Base-by-base conservation (phyloP, 495 filamentous ascomycete species). In the Penicillium taxi region DNA sequence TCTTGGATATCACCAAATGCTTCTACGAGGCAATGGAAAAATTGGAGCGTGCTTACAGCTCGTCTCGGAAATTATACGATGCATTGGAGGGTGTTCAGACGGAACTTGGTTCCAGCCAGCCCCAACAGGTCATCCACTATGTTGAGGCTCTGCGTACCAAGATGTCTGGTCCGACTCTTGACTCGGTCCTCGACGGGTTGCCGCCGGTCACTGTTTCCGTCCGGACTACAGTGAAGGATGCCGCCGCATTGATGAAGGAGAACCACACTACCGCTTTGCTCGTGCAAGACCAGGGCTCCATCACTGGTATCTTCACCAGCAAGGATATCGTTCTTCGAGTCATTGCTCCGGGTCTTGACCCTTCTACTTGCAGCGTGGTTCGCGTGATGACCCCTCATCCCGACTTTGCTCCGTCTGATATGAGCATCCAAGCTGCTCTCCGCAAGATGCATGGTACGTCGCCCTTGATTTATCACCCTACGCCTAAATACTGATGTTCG, bases 21-120 rank as follows among this genome's bases (percentile, higher is more conserved):
- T 98, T 98, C 65, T 98, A 98, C 59, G 91, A 98, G 67, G 91
- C 91, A 26, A 98, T 98, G 91, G 91, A 98, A 69, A 98, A 98
- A 65, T 61, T 98, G 41, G 91, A 98, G 62, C 80, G 91, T 31
- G 93, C 91, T 13, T 98, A 98, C 61, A 84, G 84, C 54, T 96
- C 93, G 25, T 96, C 93, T 11, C 74, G 90, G 29, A 91, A 95
- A 57, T 73, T 98, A 9, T 96, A 98, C 56, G 91, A 96, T 69
- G 91, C 91, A 22, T 69, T 98, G 44, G 93, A 98, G 59, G 91
- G 91, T 57, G 91, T 98, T n/a, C 91, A 98, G 67, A 94, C 90
- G 2, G 91, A 98, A 56, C 72, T 98, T 18, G 91, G 91, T 20
- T 86, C 91, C 28, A 95, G 82, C 52, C 91, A 98, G 59, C 91